Percentiles rank a stretch among this genome's conserved stretches.
These are phyloP conservation scores for Colletotrichum sp. DNA, from an alignment of 2,329 filamentous ascomycete species.

Conservation along the genomic window DNA sequence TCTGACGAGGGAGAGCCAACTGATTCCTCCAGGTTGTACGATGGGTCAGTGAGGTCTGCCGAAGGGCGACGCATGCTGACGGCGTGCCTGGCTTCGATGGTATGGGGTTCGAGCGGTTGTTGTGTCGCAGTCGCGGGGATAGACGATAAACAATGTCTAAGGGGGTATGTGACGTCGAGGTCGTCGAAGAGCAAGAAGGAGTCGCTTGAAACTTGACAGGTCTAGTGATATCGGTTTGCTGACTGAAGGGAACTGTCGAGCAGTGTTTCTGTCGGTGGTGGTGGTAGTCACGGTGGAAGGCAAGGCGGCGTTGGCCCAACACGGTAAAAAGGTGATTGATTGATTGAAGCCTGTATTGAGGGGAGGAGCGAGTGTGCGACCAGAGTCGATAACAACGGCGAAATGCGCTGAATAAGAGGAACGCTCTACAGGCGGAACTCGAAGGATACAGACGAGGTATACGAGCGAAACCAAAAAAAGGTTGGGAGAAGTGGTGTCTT, in stretches of 20 bases:
- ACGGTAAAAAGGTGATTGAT: background rate
- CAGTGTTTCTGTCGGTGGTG: background rate
- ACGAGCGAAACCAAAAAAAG: slow-evolving; percentile 5
- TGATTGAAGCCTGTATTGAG: background rate
- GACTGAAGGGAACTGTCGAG: background rate
- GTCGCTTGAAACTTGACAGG: background rate
- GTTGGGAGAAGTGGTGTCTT: background rate
- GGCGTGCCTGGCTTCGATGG: slow-evolving; percentile 5
- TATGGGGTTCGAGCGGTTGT: background rate
- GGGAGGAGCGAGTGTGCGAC: slow-evolving; percentile 2
- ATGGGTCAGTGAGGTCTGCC: slow-evolving; percentile 44
- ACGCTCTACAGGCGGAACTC: background rate
- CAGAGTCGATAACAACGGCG: background rate
- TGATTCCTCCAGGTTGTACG: slow-evolving; percentile 43
- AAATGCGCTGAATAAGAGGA: background rate
- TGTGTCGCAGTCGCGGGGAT: background rate
- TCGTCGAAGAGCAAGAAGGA: background rate
- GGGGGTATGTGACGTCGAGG: background rate
- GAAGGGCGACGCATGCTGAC: slow-evolving; percentile 48
- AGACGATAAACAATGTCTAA: background rate
- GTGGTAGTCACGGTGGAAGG: background rate
- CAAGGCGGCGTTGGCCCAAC: background rate
- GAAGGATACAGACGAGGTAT: slow-evolving; percentile 16
- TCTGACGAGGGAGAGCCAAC: slow-evolving; percentile 32
- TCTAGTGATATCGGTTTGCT: background rate